A percentile compares a stretch with the other conserved stretches of the same genome.
Evolutionary conservation across 805 yeast species (phyloP).

Genomic region (Cyberlindnera mycetangii): DNA sequence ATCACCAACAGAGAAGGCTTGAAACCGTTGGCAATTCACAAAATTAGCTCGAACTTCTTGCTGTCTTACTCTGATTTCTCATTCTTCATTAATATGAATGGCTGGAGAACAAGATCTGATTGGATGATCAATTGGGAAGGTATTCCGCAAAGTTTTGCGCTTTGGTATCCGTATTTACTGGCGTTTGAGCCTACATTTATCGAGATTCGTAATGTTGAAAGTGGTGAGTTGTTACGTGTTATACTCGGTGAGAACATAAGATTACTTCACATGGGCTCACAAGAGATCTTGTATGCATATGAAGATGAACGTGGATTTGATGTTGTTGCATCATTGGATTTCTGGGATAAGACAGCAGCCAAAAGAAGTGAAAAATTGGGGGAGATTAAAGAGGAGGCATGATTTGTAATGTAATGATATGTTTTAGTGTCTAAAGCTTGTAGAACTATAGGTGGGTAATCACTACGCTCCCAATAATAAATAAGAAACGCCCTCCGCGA

Average conservation of each 20-base stretch:
- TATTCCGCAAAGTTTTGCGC: constrained; percentile 84
- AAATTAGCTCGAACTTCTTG: constrained; percentile 84
- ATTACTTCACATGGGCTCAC: constrained; percentile 83
- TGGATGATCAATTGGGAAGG: constrained; percentile 99
- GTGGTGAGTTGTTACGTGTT: constrained; percentile 82
- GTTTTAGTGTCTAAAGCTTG: neutral
- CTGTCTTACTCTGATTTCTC: constrained; percentile 91
- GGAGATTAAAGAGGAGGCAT: constrained; percentile 24
- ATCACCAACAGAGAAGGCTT: constrained; percentile 79
- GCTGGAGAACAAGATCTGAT: constrained; percentile 93
- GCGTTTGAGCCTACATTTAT: constrained; percentile 90
- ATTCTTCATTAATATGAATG: constrained; percentile 89
- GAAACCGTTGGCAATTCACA: constrained; percentile 87
- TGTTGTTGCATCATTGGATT: constrained; percentile 88
- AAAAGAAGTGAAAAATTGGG: constrained; percentile 19
- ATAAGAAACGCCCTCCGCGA: too few relatives aligned
- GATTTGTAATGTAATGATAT: neutral
- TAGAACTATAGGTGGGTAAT: too few relatives aligned
- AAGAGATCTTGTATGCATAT: constrained; percentile 89
- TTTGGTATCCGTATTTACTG: constrained; percentile 89
- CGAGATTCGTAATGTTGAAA: constrained; percentile 88
- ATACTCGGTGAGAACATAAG: constrained; percentile 90
- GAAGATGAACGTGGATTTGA: constrained; percentile 90
- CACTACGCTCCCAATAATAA: too few relatives aligned
- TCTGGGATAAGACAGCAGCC: constrained; percentile 56